phyloP scores from a whole-genome alignment of 164 flowering plant genomes.

The Cinnamomum micranthum region DNA sequence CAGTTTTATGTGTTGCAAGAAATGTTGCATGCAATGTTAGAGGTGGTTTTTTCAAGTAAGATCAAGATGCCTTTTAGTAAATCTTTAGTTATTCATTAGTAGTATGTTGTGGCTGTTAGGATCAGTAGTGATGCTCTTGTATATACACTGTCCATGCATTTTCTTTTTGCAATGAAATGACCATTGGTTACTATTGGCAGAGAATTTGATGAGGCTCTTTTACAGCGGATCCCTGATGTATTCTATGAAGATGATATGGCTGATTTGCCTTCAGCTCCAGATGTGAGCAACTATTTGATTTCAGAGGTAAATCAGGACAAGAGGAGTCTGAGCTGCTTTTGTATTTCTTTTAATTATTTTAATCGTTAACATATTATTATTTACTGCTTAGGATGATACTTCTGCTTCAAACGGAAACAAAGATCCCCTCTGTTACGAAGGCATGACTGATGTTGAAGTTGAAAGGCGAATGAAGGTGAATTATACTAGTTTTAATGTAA shows the following conservation, averaged over 20 bases:
- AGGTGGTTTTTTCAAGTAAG: constrained; percentile 98
- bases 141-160: neutral
- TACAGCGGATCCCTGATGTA: constrained; percentile 62
- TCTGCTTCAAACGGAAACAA: constrained; percentile 59
- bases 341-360: neutral
- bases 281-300: constrained; percentile 87
- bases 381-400: constrained; percentile 63
- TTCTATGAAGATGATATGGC: constrained; percentile 69
- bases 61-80: neutral
- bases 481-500: neutral
- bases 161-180: neutral
- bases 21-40: constrained; percentile 99
- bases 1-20: constrained; percentile 92
- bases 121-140: neutral
- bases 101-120: neutral
- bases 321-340: neutral
- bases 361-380: neutral
- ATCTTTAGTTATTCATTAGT: neutral
- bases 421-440: constrained; percentile 71
- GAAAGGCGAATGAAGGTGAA: constrained; percentile 83
- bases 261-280: constrained; percentile 71
- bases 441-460: constrained; percentile 82
- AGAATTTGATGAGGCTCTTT: constrained; percentile 86
- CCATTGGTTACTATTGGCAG: constrained; percentile 31
- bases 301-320: constrained; percentile 60